phyloP scores from a whole-genome alignment of 1,139 yeast species.

The Cylindricascospora bacillispora region DNA sequence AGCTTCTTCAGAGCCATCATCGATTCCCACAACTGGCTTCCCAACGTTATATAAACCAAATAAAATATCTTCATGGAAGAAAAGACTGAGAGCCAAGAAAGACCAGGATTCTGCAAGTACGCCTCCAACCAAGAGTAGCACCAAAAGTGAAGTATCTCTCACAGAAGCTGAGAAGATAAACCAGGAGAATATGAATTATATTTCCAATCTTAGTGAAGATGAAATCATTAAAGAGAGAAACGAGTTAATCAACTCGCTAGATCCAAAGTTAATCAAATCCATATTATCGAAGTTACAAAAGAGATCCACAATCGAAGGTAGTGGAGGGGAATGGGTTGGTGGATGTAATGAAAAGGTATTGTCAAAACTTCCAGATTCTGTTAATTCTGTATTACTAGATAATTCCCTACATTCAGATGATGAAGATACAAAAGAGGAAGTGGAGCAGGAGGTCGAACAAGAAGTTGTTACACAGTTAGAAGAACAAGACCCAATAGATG shows the following conservation, averaged over 20 bases:
- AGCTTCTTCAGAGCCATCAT: conserved; percentile 18
- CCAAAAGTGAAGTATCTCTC: conserved; percentile 4
- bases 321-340: conserved; percentile 60
- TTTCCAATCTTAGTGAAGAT: conserved; percentile 51
- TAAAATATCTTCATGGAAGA: conserved; percentile 31
- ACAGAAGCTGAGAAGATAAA: conserved; percentile 66
- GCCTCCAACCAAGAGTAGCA: not conserved
- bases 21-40: conserved; percentile 28
- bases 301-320: conserved; percentile 51
- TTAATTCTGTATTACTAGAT: not conserved
- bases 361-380: not conserved
- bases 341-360: conserved; percentile 33
- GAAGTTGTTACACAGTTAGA: conserved; percentile 3
- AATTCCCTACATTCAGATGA: conserved; percentile 2
- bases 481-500: conserved; percentile 5
- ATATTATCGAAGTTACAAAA: conserved; percentile 33
- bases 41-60: conserved; percentile 30
- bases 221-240: conserved; percentile 55
- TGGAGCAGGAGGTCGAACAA: conserved; percentile 5
- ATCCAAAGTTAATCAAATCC: conserved; percentile 55
- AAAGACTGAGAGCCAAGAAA: conserved; percentile 27
- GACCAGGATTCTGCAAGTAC: not conserved
- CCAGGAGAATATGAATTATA: conserved; percentile 53
- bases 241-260: conserved; percentile 53
- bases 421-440: conserved; percentile 3